These are phyloP conservation scores for Hymenotorrendiella dingleyae DNA, from an alignment of 2,329 filamentous ascomycete species.

Conservation along the genomic window DNA sequence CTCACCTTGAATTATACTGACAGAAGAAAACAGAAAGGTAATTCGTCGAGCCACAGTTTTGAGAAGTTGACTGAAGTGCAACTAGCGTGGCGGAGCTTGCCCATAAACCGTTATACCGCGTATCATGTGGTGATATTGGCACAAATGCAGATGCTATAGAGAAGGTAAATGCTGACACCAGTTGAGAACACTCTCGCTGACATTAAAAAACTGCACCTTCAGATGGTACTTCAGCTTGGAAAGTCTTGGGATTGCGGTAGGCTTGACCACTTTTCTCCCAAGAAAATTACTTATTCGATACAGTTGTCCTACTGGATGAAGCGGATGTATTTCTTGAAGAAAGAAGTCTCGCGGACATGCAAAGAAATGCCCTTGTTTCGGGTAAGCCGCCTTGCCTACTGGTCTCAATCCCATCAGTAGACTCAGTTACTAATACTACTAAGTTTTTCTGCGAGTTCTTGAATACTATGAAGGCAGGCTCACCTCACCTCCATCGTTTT, in stretches of 20 bases:
- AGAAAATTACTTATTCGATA: not conserved
- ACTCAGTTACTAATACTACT: not conserved
- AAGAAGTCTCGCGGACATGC: slow-evolving; percentile 9
- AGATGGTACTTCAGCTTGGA: slow-evolving; percentile 15
- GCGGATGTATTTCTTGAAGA: slow-evolving; percentile 32
- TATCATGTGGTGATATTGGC: slow-evolving; percentile 64
- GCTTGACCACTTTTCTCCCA: not conserved
- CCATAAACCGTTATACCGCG: slow-evolving; percentile 43
- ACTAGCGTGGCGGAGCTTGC: slow-evolving; percentile 45
- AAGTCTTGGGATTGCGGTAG: slow-evolving; percentile 11
- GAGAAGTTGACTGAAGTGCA: no score
- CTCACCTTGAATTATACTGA: not conserved
- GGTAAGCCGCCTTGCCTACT: not conserved
- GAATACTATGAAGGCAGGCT: slow-evolving; percentile 31
- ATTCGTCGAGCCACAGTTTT: not conserved
- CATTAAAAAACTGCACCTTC: no score
- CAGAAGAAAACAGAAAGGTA: not conserved
- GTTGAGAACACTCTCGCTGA: no score
- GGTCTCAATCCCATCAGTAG: not conserved
- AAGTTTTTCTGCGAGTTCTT: slow-evolving; percentile 33
- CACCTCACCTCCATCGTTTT: not conserved
- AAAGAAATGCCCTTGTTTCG: slow-evolving; percentile 19
- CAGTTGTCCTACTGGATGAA: slow-evolving; percentile 9
- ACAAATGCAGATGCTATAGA: slow-evolving; percentile 59
- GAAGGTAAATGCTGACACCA: slow-evolving; percentile 11